Evolutionary conservation across 148 eudicot species (phyloP), one percentile per base, ranked within the genome.

Genomic region (Rhododendron mucronatum): DNA sequence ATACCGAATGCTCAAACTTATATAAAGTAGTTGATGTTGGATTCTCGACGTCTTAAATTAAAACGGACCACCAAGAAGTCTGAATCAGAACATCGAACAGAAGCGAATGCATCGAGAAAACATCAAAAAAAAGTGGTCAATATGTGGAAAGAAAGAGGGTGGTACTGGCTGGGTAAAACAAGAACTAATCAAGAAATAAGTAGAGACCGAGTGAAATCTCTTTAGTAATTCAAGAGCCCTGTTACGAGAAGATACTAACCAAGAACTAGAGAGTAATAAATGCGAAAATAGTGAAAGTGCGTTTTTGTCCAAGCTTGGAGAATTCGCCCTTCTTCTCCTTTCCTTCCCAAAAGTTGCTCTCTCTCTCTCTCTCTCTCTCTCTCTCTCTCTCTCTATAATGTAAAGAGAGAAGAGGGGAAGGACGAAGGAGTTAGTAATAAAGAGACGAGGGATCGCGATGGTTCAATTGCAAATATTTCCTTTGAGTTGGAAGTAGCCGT

Each of bases 321-420:
- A 9, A 47, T 30, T 35, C 77, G 20, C 18, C 39, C 5, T 12
- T 30, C 41, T 33, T 35, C 39, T 11, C 37, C 33, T 14, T 30
- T 30, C 39, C 12, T 75, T 69, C 74, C 35, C 35, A 11, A 28
- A 28, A 69, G 15, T 2, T 69, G 35, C 13, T 69, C 76, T 75
- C 45, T 37, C 78, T 75, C 47, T 75, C n/a, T 75, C 78, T 73
- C 77, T 73, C 41, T 73, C 77, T 73, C 77, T 35, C 77, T 55
- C 57, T 81, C 67, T 57, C 48, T 41, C 45, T 41, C 45, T 6
- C 45, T 6, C 45, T 5, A 41, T 41, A 41, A 41, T 41, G 45
- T 41, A 20, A 5, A 30, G 18, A n/a, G 28, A 14, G 0, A 8
- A 33, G 78, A 18, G 21, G 47, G 37, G 39, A 41, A 75, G 35